These are phyloP conservation scores for Kazachstania viticola DNA, from an alignment of 805 yeast genomes.

Conservation along the genomic window DNA sequence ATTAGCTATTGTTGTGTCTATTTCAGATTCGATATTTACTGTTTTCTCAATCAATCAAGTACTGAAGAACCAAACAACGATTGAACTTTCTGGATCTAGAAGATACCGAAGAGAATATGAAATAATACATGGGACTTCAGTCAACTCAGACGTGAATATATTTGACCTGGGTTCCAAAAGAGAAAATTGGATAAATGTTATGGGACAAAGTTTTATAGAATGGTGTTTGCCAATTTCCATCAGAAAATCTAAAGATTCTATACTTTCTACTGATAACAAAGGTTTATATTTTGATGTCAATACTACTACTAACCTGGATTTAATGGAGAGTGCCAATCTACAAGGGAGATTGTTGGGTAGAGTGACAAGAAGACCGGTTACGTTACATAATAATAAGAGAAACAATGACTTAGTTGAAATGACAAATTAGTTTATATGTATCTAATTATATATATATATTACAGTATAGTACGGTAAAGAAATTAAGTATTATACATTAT, in stretches of 20 bases:
- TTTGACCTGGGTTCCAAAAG: slow-evolving; percentile 56
- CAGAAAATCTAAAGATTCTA: slow-evolving; percentile 4
- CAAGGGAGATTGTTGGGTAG: slow-evolving; percentile 23
- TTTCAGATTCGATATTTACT: slow-evolving; percentile 48
- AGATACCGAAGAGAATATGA: slow-evolving; percentile 34
- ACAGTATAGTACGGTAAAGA: no score
- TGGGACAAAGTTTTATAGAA: slow-evolving; percentile 56
- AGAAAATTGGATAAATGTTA: slow-evolving; percentile 53
- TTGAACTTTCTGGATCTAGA: slow-evolving; percentile 56
- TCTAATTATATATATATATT: no score
- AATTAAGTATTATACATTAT: no score
- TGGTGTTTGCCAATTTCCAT: slow-evolving; percentile 60
- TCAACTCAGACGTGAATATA: slow-evolving; percentile 42
- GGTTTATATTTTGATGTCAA: slow-evolving; percentile 40
- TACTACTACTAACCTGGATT: slow-evolving; percentile 29
- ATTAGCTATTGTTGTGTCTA: slow-evolving; percentile 37
- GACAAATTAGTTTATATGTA: no score
- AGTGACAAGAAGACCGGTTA: slow-evolving; percentile 22
- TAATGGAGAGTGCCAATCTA: slow-evolving; percentile 26
- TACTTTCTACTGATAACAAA: slow-evolving; percentile 18
- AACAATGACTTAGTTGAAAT: no score
- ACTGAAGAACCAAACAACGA: slow-evolving; percentile 59
- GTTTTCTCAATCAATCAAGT: slow-evolving; percentile 50
- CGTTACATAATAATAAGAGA: no score
- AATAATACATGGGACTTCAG: slow-evolving; percentile 22